Percentiles rank a stretch among this genome's conserved stretches.
phyloP scores from a whole-genome alignment of 2,329 filamentous ascomycete species.

The Fusarium newnesense region DNA sequence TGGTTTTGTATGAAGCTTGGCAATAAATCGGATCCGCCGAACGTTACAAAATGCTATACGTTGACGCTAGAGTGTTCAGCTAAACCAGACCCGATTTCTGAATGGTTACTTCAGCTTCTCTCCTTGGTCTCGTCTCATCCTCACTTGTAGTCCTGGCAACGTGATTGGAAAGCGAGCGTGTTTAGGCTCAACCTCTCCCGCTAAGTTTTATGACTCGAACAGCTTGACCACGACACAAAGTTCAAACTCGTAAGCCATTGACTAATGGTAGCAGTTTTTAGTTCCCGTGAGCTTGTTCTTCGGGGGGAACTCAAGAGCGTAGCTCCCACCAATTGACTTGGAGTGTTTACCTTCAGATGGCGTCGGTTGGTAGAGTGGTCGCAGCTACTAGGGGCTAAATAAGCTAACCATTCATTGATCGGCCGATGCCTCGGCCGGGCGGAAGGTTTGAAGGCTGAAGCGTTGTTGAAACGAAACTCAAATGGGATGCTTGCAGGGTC shows the following conservation, averaged over 20 bases:
- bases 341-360: conserved; percentile 2
- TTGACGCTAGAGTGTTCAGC: neutral
- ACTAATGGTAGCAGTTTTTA: conserved; percentile 21
- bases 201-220: neutral
- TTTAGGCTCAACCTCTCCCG: neutral
- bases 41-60: neutral
- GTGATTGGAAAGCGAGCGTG: neutral
- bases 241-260: neutral
- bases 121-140: neutral
- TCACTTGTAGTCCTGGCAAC: neutral
- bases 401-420: conserved; percentile 18
- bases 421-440: conserved; percentile 19
- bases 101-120: neutral
- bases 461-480: neutral
- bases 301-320: neutral
- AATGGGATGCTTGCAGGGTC: neutral
- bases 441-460: neutral
- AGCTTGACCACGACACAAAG: neutral
- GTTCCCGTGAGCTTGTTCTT: conserved; percentile 28
- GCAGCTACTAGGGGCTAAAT: conserved; percentile 1
- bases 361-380: conserved; percentile 6
- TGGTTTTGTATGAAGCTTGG: neutral
- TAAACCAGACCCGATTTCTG: neutral
- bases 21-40: neutral
- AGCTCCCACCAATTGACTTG: conserved; percentile 16